Evolutionary conservation across 192 early-diverging fungal genomes (phyloP), one percentile per base, ranked within the genome.

Genomic region (Podila minutissima): DNA sequence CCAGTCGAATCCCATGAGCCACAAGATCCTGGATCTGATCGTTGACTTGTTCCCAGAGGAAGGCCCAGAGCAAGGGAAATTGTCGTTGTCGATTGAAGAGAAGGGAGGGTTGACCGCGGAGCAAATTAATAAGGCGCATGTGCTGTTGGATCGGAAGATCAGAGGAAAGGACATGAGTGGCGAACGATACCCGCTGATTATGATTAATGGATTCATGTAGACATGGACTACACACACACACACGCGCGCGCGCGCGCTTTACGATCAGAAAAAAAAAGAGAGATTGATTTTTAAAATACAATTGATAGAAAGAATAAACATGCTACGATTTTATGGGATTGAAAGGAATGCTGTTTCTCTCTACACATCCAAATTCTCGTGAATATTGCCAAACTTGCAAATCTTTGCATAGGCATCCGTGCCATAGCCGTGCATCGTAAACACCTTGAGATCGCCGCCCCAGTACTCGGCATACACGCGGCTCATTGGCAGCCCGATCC

Each of bases 381-480:
- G 72, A 41, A 82, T 79, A 49, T 93, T 94, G 33, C 94, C 94
- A 58, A 93, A 83, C n/a, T 90, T 78, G 10, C 89, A 88, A 37
- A 99, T 86, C 57, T 87, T 89, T 28, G 97, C 90, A 78, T 97
- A 99, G 1, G 93, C 93, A 83, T 99, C 97, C 32, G 95, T 95
- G 20, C 97, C 97, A 65, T 91, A 94, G 5, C 95, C 96, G 51
- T 95, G 91, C 92, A 97, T 90, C 7, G 91, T 90, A 35, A 91
- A 87, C 10, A 97, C 83, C 24, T 89, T 89, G 35, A 99, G 86
- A 26, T 88, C 88, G 8, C 97, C 97, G 24, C 96, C 96, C 97
- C 96, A 99, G 75, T 98, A 99, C 77, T 96, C 93, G 4, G 95
- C 93, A 85, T 97, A 99, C 28, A 97, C 93, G 59, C 91, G 86